Evolutionary conservation across 2,329 filamentous ascomycete genomes (phyloP), one percentile per base, ranked within the genome.

Genomic region (Pseudocercospora macadamiae): DNA sequence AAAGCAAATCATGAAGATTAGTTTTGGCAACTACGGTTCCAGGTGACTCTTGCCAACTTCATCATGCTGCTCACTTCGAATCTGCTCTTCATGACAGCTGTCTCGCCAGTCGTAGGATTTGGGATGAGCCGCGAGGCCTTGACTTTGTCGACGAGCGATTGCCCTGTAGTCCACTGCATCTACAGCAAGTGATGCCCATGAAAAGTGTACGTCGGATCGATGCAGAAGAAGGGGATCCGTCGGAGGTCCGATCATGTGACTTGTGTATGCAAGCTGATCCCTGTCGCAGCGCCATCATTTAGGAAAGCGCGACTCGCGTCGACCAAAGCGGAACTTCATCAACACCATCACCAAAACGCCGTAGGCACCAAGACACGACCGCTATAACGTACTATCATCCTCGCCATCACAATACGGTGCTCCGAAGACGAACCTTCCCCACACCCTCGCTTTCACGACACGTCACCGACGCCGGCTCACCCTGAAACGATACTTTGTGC

Each of bases 401-500:
- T 47, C 42, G 14, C 21, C n/a, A 47, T 28, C 23, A 18, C 42
- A 47, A n/a, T 9, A 26, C 10, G 42, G 42, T 47, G 42, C 23
- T 21, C n/a, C 23, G 42, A 14, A 14, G 23, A 9, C 8, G 16
- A 25, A 14, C 12, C 19, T 47, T 23, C 23, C 14, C 14, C 42
- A 18, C 23, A 25, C 23, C n/a, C 12, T 47, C 23, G 23, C 42
- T 47, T 47, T 47, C 4, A 47, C 42, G 42, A 47, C 42, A 47
- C 42, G 42, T 47, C 42, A 47, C 42, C 16, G 14, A 7, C 39
- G 18, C 39, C 39, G 39, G 18, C 21, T 45, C 42, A 19, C 23
- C 42, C 42, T 47, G 42, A 47, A 26, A 28, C 21, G 42, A 47
- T 47, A 47, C 42, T 47, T 47, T 47, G 42, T 47, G 48, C 48